Base-by-base conservation (phyloP, 768 basidiomycete genomes). In the Cubamyces sp. region DNA sequence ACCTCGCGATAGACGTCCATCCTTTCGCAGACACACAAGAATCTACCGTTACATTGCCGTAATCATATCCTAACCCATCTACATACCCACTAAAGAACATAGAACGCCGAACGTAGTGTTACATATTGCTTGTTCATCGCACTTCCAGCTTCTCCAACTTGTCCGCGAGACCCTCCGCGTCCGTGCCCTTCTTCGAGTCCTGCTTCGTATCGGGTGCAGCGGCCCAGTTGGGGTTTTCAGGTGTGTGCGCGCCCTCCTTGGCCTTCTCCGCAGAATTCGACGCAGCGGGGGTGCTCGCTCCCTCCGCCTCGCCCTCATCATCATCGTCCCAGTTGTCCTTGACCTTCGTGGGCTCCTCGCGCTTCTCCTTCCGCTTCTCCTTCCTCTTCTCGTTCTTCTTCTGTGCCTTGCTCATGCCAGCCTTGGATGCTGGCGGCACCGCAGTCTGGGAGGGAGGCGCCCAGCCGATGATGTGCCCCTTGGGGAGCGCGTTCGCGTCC, bases 401-500 rank as follows among this genome's bases (percentile, higher is more conserved):
- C 70, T 87, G 74, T 15, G 73, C 75, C 70, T 82, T 82, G 50
- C 74, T 77, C 70, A 73, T 66, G 23, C 69, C 67, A 3, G 79
- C 70, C 7, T 75, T 74, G 8, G 70, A 71, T 5, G 77, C 66
- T 26, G 81, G 57, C 7, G 64, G 61, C 30, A 62, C 62, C 43
- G 54, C 74, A 30, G 82, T 69, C 47, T 47, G 30, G 1, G 85
- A 75, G 15, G 89, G 84, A 26, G 91, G 83, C 14, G 82, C 77
- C 91, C 92, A 92, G 46, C 94, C 90, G 58, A 92, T 79, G 68
- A 94, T 86, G 69, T 91, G 88, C n/a, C 90, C 89, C 73, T 90
- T 90, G 34, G 90, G 87, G 5, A 90, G 75, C 3, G 82, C 65
- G 65, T 75, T 82, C 25, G 81, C 74, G 60, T 93, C 92, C 79